phyloP scores from a whole-genome alignment of 495 filamentous ascomycete genomes.

The Aspergillus campestris region DNA sequence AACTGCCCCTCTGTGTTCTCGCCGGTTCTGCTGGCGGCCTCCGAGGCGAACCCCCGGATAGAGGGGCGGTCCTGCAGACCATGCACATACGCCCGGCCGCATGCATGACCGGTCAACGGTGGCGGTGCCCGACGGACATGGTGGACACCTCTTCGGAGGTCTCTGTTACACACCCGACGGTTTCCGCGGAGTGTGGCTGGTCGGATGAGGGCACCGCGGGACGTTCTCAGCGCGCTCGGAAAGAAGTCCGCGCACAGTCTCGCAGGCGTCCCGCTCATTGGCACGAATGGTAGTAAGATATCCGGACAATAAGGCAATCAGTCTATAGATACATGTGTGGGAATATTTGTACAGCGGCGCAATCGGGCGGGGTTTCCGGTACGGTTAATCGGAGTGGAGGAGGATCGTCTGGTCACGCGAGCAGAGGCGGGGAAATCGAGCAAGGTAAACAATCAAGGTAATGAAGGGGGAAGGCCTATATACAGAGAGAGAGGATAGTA shows the following conservation, averaged over 20 bases:
- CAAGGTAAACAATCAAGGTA: background rate
- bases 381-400: background rate
- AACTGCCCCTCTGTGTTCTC: constrained; percentile 4
- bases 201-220: constrained; percentile 13
- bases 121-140: background rate
- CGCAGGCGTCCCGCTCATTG: constrained; percentile 27
- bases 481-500: background rate
- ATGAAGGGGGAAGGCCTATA: background rate
- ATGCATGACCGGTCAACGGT: background rate
- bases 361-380: background rate
- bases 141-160: constrained; percentile 9
- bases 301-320: background rate
- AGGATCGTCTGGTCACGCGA: background rate
- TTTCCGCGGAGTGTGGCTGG: constrained; percentile 12
- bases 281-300: background rate
- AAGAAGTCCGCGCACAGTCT: constrained; percentile 29
- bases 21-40: constrained; percentile 1
- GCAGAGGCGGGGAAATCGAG: background rate
- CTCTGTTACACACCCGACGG: constrained; percentile 4
- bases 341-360: background rate
- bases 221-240: constrained; percentile 19
- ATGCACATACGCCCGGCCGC: background rate
- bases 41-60: constrained; percentile 13
- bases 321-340: background rate
- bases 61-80: background rate